Percentiles rank a stretch among this genome's conserved stretches.
phyloP scores from a whole-genome alignment of 257 asterid species.

The Nicotiana attenuata region DNA sequence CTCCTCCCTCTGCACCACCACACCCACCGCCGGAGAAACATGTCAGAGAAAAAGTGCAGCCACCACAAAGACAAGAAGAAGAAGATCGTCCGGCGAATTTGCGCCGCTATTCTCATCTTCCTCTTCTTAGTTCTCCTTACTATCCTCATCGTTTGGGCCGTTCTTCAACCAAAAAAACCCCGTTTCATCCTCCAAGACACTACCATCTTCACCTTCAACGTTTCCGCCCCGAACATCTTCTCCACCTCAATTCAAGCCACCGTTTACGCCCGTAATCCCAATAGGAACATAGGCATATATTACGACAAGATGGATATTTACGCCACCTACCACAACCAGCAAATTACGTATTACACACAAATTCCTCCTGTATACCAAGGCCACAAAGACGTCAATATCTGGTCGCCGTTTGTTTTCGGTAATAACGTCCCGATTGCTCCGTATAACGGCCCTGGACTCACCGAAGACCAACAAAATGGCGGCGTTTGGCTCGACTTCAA shows the following conservation, averaged over 20 bases:
- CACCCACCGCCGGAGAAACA: conserved; percentile 17
- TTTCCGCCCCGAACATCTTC: conserved; percentile 72
- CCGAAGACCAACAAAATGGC: conserved; percentile 51
- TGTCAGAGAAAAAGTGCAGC: conserved; percentile 59
- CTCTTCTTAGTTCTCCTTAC: conserved; percentile 43
- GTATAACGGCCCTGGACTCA: conserved; percentile 51
- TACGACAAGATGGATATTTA: conserved; percentile 47
- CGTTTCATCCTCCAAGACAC: conserved; percentile 87
- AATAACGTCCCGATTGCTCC: conserved; percentile 75
- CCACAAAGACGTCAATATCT: conserved; percentile 63
- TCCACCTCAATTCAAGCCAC: conserved; percentile 76
- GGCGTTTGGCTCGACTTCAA: conserved; percentile 39
- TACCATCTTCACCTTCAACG: conserved; percentile 75
- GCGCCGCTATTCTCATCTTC: conserved; percentile 33
- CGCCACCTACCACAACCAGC: conserved; percentile 65
- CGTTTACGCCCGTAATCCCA: conserved; percentile 73
- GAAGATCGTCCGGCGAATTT: conserved; percentile 22
- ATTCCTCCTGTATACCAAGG: conserved; percentile 79
- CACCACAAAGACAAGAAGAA: conserved; percentile 54
- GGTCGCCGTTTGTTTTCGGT: conserved; percentile 80
- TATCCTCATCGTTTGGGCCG: conserved; percentile 67
- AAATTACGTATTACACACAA: conserved; percentile 62
- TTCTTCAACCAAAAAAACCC: conserved; percentile 77
- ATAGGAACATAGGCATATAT: conserved; percentile 54
- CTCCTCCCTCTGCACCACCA: neutral